Conservation (phyloP, 768 basidiomycete genomes). For the Leucocoprinus sp. region DNA sequence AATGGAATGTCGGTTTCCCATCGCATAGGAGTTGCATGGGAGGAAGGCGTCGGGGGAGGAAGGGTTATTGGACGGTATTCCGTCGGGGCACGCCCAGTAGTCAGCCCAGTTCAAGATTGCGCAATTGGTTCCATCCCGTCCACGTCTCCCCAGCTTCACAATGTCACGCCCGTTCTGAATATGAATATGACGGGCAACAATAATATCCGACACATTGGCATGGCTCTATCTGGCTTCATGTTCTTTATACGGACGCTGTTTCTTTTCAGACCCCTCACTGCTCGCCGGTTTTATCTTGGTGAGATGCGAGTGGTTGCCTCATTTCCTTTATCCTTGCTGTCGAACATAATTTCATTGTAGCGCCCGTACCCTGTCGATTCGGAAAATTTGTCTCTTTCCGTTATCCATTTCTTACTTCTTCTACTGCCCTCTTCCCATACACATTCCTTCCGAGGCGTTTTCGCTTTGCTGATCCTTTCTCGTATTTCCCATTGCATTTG, state of each 20-base stretch:
- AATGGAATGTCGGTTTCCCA: constrained; percentile 13
- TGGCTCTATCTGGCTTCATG: constrained; percentile 10
- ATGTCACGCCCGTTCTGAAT: constrained; percentile 4
- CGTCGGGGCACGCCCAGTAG: constrained; percentile 38
- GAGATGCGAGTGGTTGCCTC: constrained; percentile 12
- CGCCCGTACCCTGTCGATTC: constrained; percentile 8
- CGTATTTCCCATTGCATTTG: constrained; percentile 26
- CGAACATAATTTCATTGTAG: constrained; percentile 11
- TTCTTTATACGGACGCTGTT: constrained; percentile 67
- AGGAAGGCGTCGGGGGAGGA: constrained; percentile 10
- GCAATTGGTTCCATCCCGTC: constrained; percentile 12
- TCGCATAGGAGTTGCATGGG: constrained; percentile 12
- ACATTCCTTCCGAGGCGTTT: constrained; percentile 14
- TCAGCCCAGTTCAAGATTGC: constrained; percentile 20
- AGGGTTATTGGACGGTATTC: constrained; percentile 16
- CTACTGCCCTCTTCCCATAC: constrained; percentile 9
- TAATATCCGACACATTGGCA: constrained; percentile 10
- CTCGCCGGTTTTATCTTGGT: constrained; percentile 6
- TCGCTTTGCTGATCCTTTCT: constrained; percentile 8
- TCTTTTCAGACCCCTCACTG: constrained; percentile 40
- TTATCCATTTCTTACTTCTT: constrained; percentile 16
- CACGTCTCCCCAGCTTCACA: constrained; percentile 8
- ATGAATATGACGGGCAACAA: constrained; percentile 7
- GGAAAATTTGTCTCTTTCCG: constrained; percentile 12
- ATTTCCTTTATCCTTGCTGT: constrained; percentile 10